These are phyloP conservation scores for Nemania abortiva DNA, from an alignment of 2,329 filamentous ascomycete genomes.

Conservation along the genomic window DNA sequence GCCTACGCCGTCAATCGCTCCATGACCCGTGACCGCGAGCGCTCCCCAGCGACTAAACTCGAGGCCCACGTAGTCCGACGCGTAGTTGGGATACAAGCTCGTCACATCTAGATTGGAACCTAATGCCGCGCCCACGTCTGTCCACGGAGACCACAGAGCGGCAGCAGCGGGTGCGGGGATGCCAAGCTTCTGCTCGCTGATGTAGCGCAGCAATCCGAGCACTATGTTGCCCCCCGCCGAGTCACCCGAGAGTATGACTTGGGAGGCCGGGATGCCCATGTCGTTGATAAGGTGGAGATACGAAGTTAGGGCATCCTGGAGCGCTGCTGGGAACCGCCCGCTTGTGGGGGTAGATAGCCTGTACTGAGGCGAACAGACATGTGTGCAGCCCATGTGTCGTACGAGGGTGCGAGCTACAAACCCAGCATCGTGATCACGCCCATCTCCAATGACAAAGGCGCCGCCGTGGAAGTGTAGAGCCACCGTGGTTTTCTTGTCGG, in stretches of 20 bases:
- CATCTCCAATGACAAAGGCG: conserved; percentile 50
- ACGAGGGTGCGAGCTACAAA: conserved; percentile 46
- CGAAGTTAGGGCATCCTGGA: conserved; percentile 52
- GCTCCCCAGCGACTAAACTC: conserved; percentile 34
- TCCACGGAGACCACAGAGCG: conserved; percentile 49
- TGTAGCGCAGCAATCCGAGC: conserved; percentile 51
- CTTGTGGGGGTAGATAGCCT: conserved; percentile 45
- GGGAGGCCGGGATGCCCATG: conserved; percentile 44
- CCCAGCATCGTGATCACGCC: conserved; percentile 49
- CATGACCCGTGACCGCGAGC: conserved; percentile 16
- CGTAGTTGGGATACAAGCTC: conserved; percentile 27
- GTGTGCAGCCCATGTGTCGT: conserved; percentile 41
- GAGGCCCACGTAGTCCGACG: conserved; percentile 29
- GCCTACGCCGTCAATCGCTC: conserved; percentile 20
- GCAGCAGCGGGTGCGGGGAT: conserved; percentile 42
- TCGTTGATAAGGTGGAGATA: conserved; percentile 47
- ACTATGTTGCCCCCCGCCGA: conserved; percentile 51
- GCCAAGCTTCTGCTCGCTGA: conserved; percentile 43
- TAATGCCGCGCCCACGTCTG: conserved; percentile 40
- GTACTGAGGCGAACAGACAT: conserved; percentile 51
- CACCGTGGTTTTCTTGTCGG: conserved; percentile 23
- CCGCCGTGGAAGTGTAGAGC: conserved; percentile 53
- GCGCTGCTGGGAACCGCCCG: conserved; percentile 49
- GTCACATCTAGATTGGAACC: conserved; percentile 5
- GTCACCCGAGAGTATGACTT: conserved; percentile 52